A percentile compares a stretch with the other conserved stretches of the same genome.
These are phyloP conservation scores for Trichoderma asperellum DNA, from an alignment of 2,329 filamentous ascomycete genomes.

Conservation along the genomic window DNA sequence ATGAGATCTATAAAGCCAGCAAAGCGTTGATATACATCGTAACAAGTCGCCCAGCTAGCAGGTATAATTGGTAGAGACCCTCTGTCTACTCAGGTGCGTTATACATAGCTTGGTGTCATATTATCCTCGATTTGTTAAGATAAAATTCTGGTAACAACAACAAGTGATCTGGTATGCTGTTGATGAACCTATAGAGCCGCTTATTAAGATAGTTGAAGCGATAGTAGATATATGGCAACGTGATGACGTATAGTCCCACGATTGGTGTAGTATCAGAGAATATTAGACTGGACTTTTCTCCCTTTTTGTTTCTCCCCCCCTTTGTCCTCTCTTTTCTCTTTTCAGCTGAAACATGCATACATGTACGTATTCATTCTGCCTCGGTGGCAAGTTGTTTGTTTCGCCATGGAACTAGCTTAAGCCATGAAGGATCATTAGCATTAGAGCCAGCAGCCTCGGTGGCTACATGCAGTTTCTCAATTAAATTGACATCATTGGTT, in stretches of 20 bases:
- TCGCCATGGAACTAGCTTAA: neutral
- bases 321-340: neutral
- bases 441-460: neutral
- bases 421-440: neutral
- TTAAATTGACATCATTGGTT: neutral
- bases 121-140: no score
- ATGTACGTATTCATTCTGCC: neutral
- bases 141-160: neutral
- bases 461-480: neutral
- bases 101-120: no score
- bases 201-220: no score
- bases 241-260: neutral
- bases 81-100: no score
- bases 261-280: neutral
- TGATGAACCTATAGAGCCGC: neutral
- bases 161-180: neutral
- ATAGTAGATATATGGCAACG: neutral
- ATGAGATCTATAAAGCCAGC: no score
- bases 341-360: neutral
- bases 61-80: no score
- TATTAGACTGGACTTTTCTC: neutral
- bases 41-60: no score
- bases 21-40: no score
- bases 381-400: neutral
- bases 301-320: neutral